Percentiles rank a stretch among this genome's conserved stretches.
These are phyloP conservation scores for Vaccinium corymbosum DNA, from an alignment of 148 eudicot species.

Conservation along the genomic window DNA sequence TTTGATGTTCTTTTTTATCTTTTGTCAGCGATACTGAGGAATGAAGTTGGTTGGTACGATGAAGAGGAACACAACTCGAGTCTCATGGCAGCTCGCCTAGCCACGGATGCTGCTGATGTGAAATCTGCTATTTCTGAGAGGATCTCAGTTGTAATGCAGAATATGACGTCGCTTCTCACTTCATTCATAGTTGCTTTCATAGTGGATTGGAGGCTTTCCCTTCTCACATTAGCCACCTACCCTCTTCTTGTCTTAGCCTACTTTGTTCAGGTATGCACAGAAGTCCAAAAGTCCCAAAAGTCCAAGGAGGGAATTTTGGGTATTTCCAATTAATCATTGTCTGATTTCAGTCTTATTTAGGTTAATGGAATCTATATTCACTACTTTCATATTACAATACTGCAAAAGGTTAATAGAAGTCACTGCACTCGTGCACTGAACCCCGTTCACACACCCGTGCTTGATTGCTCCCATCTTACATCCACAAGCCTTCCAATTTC, in stretches of 20 bases:
- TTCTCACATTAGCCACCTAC: slow-evolving; percentile 86
- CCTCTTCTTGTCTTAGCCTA: slow-evolving; percentile 96
- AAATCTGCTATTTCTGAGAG: slow-evolving; percentile 96
- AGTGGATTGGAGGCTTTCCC: slow-evolving; percentile 96
- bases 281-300: not conserved
- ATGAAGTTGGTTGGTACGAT: slow-evolving; percentile 99
- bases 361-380: slow-evolving; percentile 22
- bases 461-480: slow-evolving; percentile 15
- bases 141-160: slow-evolving; percentile 88
- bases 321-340: not conserved
- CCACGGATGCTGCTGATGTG: slow-evolving; percentile 94
- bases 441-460: slow-evolving; percentile 22
- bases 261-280: slow-evolving; percentile 79
- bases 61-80: slow-evolving; percentile 99
- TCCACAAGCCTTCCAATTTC: not conserved
- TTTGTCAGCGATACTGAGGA: slow-evolving; percentile 79
- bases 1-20: not conserved
- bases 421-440: slow-evolving; percentile 45
- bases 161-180: slow-evolving; percentile 95
- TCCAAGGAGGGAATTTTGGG: not conserved
- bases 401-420: slow-evolving; percentile 39
- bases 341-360: not conserved
- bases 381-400: slow-evolving; percentile 24
- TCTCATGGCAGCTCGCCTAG: slow-evolving; percentile 90
- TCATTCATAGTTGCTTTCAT: slow-evolving; percentile 95